Conservation (phyloP, 1,139 yeast species). For the Arxiozyma heterogenica region DNA sequence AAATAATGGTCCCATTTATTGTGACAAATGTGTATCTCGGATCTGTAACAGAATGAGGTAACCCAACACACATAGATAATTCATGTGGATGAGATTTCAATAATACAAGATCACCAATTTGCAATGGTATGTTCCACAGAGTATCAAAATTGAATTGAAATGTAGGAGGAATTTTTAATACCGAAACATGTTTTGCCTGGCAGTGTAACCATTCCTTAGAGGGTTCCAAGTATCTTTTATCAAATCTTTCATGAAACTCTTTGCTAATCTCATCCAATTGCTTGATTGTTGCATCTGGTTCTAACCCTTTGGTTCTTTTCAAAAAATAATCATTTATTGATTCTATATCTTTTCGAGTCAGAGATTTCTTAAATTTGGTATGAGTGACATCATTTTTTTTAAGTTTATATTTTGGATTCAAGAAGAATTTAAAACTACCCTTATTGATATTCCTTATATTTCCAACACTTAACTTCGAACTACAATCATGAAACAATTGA, state of each 20-base stretch:
- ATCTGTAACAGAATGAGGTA: conserved; percentile 36
- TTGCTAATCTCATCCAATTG: conserved; percentile 14
- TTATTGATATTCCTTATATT: neutral
- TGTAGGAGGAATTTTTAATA: neutral
- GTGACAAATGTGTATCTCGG: conserved; percentile 48
- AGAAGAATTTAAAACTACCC: too few relatives aligned
- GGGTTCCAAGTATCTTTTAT: conserved; percentile 19
- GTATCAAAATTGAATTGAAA: neutral
- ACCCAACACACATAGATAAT: conserved; percentile 37
- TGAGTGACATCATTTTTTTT: neutral
- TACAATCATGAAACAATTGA: neutral
- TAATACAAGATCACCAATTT: conserved; percentile 41
- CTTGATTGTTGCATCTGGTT: conserved; percentile 24
- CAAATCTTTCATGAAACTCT: conserved; percentile 16
- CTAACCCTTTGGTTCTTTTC: conserved; percentile 20
- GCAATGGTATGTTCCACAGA: conserved; percentile 12
- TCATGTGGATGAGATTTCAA: conserved; percentile 32
- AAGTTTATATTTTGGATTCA: neutral
- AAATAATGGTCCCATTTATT: conserved; percentile 47
- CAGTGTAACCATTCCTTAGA: conserved; percentile 21
- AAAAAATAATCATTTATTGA: conserved; percentile 11
- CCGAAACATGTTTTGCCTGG: neutral
- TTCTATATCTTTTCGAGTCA: conserved; percentile 7
- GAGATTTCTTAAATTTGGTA: neutral
- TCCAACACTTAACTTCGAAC: neutral